Conservation (phyloP, 1,139 yeast genomes). For the Wickerhamomyces sp. region DNA sequence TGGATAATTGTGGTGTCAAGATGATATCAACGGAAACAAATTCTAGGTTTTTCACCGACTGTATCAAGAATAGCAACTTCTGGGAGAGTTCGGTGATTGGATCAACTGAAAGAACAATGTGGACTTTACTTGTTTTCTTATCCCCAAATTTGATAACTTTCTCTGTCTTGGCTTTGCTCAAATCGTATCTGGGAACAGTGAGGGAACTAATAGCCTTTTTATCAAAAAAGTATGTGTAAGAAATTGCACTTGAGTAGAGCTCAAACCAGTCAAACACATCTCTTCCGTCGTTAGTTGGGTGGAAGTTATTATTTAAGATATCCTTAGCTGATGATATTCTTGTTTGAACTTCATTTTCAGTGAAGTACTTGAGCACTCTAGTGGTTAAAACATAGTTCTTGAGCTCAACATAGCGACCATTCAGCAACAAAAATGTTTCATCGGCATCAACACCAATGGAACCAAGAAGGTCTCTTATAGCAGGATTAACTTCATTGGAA, state of each 20-base stretch:
- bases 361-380: conserved; percentile 27
- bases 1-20: conserved; percentile 49
- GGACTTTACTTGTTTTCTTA: conserved; percentile 32
- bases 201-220: conserved; percentile 24
- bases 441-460: conserved; percentile 10
- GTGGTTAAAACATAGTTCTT: conserved; percentile 19
- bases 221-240: conserved; percentile 39
- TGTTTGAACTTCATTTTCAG: conserved; percentile 34
- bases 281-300: background rate
- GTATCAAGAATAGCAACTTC: conserved; percentile 46
- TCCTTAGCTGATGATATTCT: conserved; percentile 29
- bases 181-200: conserved; percentile 32
- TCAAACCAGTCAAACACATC: conserved; percentile 42
- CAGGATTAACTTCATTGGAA: conserved; percentile 1
- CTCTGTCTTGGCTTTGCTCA: conserved; percentile 30
- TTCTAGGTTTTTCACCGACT: conserved; percentile 35
- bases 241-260: conserved; percentile 34
- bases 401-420: conserved; percentile 39
- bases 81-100: conserved; percentile 72
- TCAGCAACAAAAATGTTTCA: conserved; percentile 25
- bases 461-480: conserved; percentile 3
- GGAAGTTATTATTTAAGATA: conserved; percentile 1
- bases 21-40: conserved; percentile 49
- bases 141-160: conserved; percentile 15
- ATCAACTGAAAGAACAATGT: conserved; percentile 58